phyloP scores from a whole-genome alignment of 345 rosid species.

The Citrus glauca region DNA sequence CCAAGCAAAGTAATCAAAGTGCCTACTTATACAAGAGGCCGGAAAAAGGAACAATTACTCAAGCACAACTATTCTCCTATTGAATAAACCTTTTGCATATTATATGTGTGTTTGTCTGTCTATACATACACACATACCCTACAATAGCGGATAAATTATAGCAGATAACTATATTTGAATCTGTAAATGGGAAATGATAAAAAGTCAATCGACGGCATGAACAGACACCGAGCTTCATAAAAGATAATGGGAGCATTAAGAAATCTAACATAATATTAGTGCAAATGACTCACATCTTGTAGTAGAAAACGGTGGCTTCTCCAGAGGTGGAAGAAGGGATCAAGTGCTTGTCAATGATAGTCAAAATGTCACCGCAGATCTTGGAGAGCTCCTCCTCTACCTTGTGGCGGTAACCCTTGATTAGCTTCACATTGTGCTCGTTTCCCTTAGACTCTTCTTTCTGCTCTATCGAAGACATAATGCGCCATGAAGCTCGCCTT shows the following conservation, averaged over 20 bases:
- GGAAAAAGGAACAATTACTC: background rate
- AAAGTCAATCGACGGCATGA: background rate
- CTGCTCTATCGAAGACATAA: slow-evolving; percentile 96
- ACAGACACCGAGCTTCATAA: background rate
- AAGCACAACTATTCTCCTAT: background rate
- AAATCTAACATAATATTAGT: no score
- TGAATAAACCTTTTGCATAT: background rate
- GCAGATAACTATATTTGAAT: no score
- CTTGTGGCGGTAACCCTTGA: slow-evolving; percentile 77
- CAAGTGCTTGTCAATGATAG: slow-evolving; percentile 82
- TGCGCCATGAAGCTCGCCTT: slow-evolving; percentile 93
- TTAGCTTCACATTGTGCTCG: slow-evolving; percentile 76
- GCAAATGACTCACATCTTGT: slow-evolving; percentile 67
- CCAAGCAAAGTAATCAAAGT: background rate
- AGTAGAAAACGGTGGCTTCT: slow-evolving; percentile 96
- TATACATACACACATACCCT: background rate
- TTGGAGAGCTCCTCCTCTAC: slow-evolving; percentile 91
- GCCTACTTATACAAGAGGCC: background rate
- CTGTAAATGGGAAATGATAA: no score
- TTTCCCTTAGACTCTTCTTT: slow-evolving; percentile 93
- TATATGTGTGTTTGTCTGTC: no score
- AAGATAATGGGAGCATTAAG: no score
- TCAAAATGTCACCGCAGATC: slow-evolving; percentile 79
- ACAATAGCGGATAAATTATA: background rate
- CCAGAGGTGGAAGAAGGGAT: slow-evolving; percentile 78